phyloP scores from a whole-genome alignment of 345 rosid species.

The Gossypium stocksii region DNA sequence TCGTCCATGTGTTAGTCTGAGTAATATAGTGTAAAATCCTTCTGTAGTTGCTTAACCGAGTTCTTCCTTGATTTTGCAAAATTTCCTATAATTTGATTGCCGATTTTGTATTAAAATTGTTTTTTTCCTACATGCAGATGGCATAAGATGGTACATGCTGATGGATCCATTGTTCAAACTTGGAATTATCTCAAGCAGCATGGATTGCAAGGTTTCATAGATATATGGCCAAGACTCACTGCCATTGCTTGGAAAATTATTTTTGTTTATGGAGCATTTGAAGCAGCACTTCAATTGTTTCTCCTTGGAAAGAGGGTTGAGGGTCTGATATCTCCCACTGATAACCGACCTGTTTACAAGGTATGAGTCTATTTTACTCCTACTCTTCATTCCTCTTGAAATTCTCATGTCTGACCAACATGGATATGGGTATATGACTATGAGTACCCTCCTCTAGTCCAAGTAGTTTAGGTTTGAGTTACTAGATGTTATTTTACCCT shows the following conservation, averaged over 20 bases:
- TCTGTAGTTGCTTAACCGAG: neutral
- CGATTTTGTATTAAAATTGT: neutral
- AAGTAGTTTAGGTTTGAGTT: neutral
- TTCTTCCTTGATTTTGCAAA: neutral
- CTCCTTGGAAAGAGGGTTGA: slow-evolving; percentile 84
- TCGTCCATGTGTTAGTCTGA: no score
- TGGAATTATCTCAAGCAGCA: slow-evolving; percentile 47
- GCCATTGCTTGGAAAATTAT: slow-evolving; percentile 68
- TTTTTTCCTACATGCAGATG: slow-evolving; percentile 48
- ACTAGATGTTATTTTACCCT: neutral
- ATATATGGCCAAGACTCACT: slow-evolving; percentile 84
- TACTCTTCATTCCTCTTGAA: neutral
- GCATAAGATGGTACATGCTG: slow-evolving; percentile 93
- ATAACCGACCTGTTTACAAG: slow-evolving; percentile 87
- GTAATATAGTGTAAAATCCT: neutral
- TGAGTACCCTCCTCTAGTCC: neutral
- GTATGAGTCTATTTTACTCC: slow-evolving; percentile 25
- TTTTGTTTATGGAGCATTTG: slow-evolving; percentile 72
- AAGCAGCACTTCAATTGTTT: slow-evolving; percentile 88
- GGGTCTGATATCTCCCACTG: slow-evolving; percentile 88
- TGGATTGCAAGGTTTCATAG: slow-evolving; percentile 64
- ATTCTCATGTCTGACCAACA: neutral
- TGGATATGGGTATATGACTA: neutral
- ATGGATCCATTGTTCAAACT: slow-evolving; percentile 67
- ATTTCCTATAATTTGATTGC: neutral